These are phyloP conservation scores for Moringa oleifera DNA, from an alignment of 345 rosid genomes.

Conservation along the genomic window DNA sequence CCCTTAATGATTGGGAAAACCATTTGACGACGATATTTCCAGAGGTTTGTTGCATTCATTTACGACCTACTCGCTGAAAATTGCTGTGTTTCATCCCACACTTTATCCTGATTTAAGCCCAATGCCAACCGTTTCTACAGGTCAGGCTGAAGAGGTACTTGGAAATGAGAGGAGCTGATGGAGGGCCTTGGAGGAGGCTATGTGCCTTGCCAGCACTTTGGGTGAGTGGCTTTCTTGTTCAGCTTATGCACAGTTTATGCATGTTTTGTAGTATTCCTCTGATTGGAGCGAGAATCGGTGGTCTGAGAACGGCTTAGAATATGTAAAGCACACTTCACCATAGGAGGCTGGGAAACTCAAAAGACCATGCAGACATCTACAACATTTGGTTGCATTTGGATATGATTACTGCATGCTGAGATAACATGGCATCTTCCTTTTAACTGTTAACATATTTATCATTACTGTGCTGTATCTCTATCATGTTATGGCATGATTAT, in stretches of 20 bases:
- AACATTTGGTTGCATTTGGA: not conserved
- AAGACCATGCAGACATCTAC: not conserved
- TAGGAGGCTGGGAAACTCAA: too few species aligned
- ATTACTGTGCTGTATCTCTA: too few species aligned
- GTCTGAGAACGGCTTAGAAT: not conserved
- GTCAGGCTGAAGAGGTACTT: slow-evolving; percentile 94
- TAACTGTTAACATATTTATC: too few species aligned
- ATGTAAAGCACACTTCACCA: not conserved
- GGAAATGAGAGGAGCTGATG: slow-evolving; percentile 99
- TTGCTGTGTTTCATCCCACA: not conserved
- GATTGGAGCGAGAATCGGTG: slow-evolving; percentile 5
- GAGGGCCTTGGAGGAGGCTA: slow-evolving; percentile 97
- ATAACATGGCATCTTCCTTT: not conserved
- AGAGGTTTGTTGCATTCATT: slow-evolving; percentile 43
- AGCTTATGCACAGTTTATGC: not conserved
- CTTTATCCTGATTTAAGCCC: slow-evolving; percentile 13
- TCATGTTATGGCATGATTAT: too few species aligned
- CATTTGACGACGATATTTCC: slow-evolving; percentile 97
- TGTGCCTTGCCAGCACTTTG: slow-evolving; percentile 98
- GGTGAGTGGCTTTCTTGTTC: slow-evolving; percentile 41
- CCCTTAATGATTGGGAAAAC: slow-evolving; percentile 95
- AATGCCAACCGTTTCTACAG: slow-evolving; percentile 26
- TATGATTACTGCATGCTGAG: not conserved
- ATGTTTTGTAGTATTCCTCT: not conserved
- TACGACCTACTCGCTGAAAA: slow-evolving; percentile 1